A percentile compares a stretch with the other conserved stretches of the same genome.
Conservation (phyloP, 2,329 filamentous ascomycete genomes). For the Colletotrichum salicis region DNA sequence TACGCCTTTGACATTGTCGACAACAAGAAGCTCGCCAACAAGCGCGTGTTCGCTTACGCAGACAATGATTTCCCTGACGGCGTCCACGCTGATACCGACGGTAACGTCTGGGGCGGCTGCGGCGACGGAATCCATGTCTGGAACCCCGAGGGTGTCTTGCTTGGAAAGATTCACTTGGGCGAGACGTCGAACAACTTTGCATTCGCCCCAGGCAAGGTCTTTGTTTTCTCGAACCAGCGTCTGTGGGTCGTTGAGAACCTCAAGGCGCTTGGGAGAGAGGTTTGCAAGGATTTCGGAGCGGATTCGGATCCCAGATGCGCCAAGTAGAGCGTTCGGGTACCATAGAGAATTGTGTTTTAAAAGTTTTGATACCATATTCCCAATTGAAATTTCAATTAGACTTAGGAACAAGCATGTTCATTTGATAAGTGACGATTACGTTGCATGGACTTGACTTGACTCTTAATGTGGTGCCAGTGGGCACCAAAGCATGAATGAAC, state of each 20-base stretch:
- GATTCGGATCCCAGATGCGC: slow-evolving; percentile 25
- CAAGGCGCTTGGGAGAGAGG: slow-evolving; percentile 37
- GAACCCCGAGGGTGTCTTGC: slow-evolving; percentile 55
- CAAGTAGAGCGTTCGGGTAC: not conserved
- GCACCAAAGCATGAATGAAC: too few species aligned
- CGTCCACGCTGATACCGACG: slow-evolving; percentile 57
- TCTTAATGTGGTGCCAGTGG: too few species aligned
- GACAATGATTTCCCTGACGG: slow-evolving; percentile 58
- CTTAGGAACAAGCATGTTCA: too few species aligned
- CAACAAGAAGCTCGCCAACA: slow-evolving; percentile 45
- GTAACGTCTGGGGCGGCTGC: slow-evolving; percentile 61
- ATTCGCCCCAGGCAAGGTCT: slow-evolving; percentile 55
- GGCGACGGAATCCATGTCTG: slow-evolving; percentile 62
- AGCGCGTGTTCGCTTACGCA: slow-evolving; percentile 61
- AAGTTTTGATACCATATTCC: not conserved
- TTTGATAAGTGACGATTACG: too few species aligned
- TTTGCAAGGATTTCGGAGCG: slow-evolving; percentile 39
- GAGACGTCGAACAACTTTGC: slow-evolving; percentile 59
- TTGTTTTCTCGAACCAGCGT: slow-evolving; percentile 59
- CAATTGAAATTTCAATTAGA: not conserved
- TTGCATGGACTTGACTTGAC: too few species aligned
- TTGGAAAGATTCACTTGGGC: slow-evolving; percentile 56
- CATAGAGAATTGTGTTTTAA: not conserved
- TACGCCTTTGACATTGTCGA: slow-evolving; percentile 32
- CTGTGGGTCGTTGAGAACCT: slow-evolving; percentile 45